Evolutionary conservation across 2,329 filamentous ascomycete species (phyloP), one percentile per base, ranked within the genome.

Genomic region (Verticillium tricorpus): DNA sequence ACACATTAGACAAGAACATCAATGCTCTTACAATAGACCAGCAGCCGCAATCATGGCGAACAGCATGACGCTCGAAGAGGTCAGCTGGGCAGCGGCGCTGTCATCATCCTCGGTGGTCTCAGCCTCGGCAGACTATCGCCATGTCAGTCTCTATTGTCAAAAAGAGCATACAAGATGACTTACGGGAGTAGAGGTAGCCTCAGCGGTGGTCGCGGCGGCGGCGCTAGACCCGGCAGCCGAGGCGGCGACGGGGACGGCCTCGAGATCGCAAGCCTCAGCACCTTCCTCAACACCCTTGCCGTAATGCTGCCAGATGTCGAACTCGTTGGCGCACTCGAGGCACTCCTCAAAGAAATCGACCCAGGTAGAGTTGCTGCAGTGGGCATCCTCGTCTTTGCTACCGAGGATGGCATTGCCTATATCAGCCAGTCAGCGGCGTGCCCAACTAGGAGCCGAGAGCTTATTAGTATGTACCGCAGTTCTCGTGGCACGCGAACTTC

Each of bases 291-390:
- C 65, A 0, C 72, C 70, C 52, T 62, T 67, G 12, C 78, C 72
- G 63, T 82, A 81, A 69, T 76, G 75, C 54, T 71, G 66, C 79
- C 79, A 81, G 67, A 80, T 79, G 61, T 77, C 70, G 60, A 73
- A 71, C 54, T 78, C 76, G 52, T 77, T 73, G 19, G 78, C 73
- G 65, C 79, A 81, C 54, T 73, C 67, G 55, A 81, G 72, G 62
- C 79, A 81, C 12, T 71, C 72, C 17, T 73, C 69, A 66, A 80
- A 80, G 62, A 74, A 69, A 12, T 69, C 69, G 19, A 73, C 66
- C 72, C 80, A 82, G 40, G 69, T 73, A 4, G 72, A 61, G 61
- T 75, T 73, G 8, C 71, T 67, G 63, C 79, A 82, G 60, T 73
- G 73, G 61, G 69, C 72, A 1, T 68, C 65, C n/a, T 69, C 67